Percentiles rank a stretch among this genome's conserved stretches.
These are phyloP conservation scores for Lomentospora prolificans DNA, from an alignment of 2,329 filamentous ascomycete species.

Conservation along the genomic window DNA sequence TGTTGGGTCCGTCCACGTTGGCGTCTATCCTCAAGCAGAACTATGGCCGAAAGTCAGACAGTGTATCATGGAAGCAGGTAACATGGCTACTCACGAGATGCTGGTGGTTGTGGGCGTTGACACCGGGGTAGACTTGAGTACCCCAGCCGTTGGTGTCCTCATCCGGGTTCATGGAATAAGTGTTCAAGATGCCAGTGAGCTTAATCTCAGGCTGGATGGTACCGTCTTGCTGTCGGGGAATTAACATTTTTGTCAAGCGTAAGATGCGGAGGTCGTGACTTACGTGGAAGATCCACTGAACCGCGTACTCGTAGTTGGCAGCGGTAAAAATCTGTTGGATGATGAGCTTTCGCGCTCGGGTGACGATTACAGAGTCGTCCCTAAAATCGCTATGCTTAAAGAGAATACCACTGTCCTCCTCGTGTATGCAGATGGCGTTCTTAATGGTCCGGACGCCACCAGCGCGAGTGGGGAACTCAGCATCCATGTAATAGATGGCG, in stretches of 20 bases:
- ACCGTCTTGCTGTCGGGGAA: constrained; percentile 56
- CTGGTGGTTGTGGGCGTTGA: constrained; percentile 94
- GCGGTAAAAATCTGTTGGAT: constrained; percentile 91
- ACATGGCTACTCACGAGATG: constrained; percentile 46
- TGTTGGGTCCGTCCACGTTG: constrained; percentile 75
- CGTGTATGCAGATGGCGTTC: constrained; percentile 91
- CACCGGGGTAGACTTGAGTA: constrained; percentile 73
- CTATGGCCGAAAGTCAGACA: not conserved
- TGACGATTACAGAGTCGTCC: constrained; percentile 78
- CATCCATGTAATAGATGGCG: constrained; percentile 84
- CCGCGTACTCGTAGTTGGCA: constrained; percentile 84
- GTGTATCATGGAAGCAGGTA: not conserved
- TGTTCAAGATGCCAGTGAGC: constrained; percentile 87
- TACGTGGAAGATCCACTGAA: constrained; percentile 69
- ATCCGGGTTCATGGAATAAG: constrained; percentile 68
- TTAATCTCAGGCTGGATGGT: constrained; percentile 88
- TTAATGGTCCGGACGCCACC: constrained; percentile 75
- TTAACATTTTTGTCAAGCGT: no score
- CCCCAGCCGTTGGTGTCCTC: constrained; percentile 84
- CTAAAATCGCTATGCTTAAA: constrained; percentile 95
- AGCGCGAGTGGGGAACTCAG: constrained; percentile 68
- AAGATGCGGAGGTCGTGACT: constrained; percentile 6
- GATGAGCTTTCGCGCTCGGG: constrained; percentile 74
- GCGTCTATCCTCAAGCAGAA: constrained; percentile 86
- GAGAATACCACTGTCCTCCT: constrained; percentile 82